Evolutionary conservation across 2,329 filamentous ascomycete genomes (phyloP), one percentile per base, ranked within the genome.

Genomic region (Colletotrichum noveboracense): DNA sequence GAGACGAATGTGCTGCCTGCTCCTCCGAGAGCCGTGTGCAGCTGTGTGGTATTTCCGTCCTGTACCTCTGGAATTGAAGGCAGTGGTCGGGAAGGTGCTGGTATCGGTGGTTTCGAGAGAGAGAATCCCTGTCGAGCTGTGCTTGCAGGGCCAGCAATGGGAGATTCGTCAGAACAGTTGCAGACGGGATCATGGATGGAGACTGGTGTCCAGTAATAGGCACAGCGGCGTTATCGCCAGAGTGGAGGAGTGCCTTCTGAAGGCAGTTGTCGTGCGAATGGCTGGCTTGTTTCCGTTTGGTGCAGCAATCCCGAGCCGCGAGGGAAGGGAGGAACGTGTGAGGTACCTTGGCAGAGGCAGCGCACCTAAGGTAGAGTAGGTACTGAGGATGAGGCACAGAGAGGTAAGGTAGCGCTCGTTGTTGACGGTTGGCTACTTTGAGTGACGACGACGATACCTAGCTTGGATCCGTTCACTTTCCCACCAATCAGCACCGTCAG

Each of bases 101-200:
- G 69, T 58, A 65, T 58, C 73, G 73, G 70, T 48, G 70, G 38
- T 68, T 75, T 75, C 32, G 64, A 65, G 65, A 43, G 65, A 43
- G 18, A 36, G 18, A 48, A 75, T 48, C 70, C 70, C 58, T 73
- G 73, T 38, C n/a, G 21, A 32, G 48, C 58, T 32, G 66, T 70
- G 34, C 52, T 70, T 48, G 7, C 58, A 48, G 58, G 48, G 36
- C 60, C 61, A 61, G 30, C 26, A 28, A 56, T 30, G 43, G 28
- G 43, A 43, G 18, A 64, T 67, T 67, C 61, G 52, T 48, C 69
- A 66, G 32, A 30, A 71, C 38, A 52, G 38, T 48, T 68, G 52
- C 26, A 34, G 62, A 62, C 65, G 69, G 73, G 70, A 56, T 60
- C 62, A 65, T 64, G 73, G 69, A 72, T 68, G 62, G 61, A 62